A percentile compares a stretch with the other conserved stretches of the same genome.
These are phyloP conservation scores for Coemansia javaensis DNA, from an alignment of 192 early-diverging fungal genomes.

Conservation along the genomic window DNA sequence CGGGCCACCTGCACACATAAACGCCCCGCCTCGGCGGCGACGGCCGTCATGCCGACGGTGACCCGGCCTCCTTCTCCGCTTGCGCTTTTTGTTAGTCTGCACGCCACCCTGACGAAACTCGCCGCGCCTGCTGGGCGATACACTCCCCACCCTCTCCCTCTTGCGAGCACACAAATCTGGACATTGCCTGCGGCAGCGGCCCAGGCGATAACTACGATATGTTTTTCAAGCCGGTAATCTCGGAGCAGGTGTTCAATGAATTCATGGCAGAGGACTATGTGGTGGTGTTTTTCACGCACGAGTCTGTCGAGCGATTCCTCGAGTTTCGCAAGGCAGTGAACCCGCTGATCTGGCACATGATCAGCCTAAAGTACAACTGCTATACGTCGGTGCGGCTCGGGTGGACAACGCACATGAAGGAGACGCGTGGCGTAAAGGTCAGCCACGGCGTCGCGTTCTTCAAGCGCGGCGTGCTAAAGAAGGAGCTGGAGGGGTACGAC, in stretches of 20 bases:
- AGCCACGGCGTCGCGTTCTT: constrained; percentile 14
- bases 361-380: not conserved
- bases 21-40: no score
- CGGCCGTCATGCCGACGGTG: no score
- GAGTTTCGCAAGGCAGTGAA: constrained; percentile 6
- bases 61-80: no score
- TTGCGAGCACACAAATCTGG: not conserved
- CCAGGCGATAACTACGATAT: no score
- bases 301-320: not conserved
- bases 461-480: constrained; percentile 10
- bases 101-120: no score
- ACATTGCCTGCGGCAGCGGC: not conserved
- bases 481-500: constrained; percentile 10
- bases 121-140: no score
- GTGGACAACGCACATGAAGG: constrained; percentile 4
- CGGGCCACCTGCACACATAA: no score
- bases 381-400: constrained; percentile 8
- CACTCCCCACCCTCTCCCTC: not conserved
- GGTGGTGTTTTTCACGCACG: constrained; percentile 10
- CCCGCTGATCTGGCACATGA: constrained; percentile 5
- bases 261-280: constrained; percentile 8
- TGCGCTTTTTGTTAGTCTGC: no score
- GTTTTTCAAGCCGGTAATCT: constrained; percentile 8
- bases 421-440: constrained; percentile 2
- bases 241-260: constrained; percentile 7